Evolutionary conservation across 345 rosid species (phyloP).

Genomic region (Ricinus communis): DNA sequence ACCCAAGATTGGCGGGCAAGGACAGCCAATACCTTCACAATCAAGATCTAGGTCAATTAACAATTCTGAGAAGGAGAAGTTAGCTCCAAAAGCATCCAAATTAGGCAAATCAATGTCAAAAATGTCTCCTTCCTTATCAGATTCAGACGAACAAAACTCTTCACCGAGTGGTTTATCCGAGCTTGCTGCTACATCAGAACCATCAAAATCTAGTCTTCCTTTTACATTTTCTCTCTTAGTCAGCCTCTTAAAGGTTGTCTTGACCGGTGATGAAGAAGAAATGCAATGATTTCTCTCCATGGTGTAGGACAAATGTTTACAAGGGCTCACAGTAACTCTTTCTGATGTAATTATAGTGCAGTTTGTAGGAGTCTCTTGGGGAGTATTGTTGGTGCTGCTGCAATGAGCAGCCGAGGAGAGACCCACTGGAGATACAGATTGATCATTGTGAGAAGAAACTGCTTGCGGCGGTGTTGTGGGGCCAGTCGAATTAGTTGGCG

Average conservation of each 20-base stretch:
- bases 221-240: conserved; percentile 70
- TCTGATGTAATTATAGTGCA: conserved; percentile 69
- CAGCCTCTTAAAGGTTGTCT: conserved; percentile 46
- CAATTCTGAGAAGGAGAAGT: conserved; percentile 64
- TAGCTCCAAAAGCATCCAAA: conserved; percentile 62
- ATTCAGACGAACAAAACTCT: conserved; percentile 49
- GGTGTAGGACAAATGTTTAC: conserved; percentile 54
- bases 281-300: conserved; percentile 70
- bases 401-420: conserved; percentile 34
- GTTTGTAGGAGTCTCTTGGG: conserved; percentile 56
- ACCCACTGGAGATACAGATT: conserved; percentile 36
- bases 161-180: conserved; percentile 37
- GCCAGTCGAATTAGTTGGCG: conserved; percentile 47
- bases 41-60: conserved; percentile 70
- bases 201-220: conserved; percentile 86
- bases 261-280: conserved; percentile 71
- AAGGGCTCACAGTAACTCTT: conserved; percentile 67
- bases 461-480: conserved; percentile 67
- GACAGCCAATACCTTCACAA: conserved; percentile 34
- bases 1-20: conserved; percentile 36
- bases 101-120: conserved; percentile 64
- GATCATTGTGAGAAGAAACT: conserved; percentile 35
- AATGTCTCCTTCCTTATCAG: conserved; percentile 57
- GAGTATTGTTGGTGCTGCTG: conserved; percentile 38
- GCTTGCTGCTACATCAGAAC: conserved; percentile 41